These are phyloP conservation scores for Cyamopsis tetragonoloba DNA, from an alignment of 306 rosid species.

Conservation along the genomic window DNA sequence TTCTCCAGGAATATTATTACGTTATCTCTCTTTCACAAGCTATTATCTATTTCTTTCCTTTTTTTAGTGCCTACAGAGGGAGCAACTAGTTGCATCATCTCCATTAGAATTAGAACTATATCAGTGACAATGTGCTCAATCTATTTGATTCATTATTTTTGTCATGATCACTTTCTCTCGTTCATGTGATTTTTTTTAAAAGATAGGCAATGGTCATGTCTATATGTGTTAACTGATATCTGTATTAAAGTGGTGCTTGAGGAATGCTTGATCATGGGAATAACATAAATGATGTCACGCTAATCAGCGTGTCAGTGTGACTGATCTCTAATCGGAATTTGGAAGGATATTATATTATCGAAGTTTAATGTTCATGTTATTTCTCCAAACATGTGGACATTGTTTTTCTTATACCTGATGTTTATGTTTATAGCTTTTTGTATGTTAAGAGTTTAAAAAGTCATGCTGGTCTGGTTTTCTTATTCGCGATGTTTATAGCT, in stretches of 20 bases:
- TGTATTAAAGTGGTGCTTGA: neutral
- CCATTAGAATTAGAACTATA: neutral
- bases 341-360: neutral
- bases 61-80: neutral
- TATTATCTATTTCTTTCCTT: neutral
- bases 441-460: slow-evolving; percentile 1
- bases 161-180: neutral
- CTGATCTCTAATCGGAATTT: neutral
- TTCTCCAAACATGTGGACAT: neutral
- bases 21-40: neutral
- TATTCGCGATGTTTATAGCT: slow-evolving; percentile 8
- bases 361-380: neutral
- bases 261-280: neutral
- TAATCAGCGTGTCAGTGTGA: neutral
- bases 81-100: neutral
- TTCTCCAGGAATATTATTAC: neutral
- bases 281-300: neutral
- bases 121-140: neutral
- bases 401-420: slow-evolving; percentile 1
- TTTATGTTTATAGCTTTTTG: slow-evolving; percentile 19
- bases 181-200: neutral
- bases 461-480: slow-evolving; percentile 7
- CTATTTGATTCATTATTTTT: neutral
- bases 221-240: neutral
- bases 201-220: neutral